Evolutionary conservation across 805 yeast genomes (phyloP).

Genomic region (Diddensiella caesifluorescens): DNA sequence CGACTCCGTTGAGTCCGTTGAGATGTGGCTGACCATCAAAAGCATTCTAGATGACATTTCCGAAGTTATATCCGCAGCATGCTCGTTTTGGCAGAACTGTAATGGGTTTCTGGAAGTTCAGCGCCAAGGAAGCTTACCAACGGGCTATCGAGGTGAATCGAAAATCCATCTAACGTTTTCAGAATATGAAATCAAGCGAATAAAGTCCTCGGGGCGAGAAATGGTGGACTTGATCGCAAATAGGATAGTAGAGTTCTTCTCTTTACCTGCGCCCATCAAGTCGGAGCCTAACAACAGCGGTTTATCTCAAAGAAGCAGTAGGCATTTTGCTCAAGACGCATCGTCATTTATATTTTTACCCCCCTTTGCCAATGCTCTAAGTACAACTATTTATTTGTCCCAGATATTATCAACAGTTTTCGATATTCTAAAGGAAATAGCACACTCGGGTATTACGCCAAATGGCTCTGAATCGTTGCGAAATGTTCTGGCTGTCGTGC

Average conservation of each 20-base stretch:
- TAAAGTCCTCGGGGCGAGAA: constrained; percentile 35
- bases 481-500: constrained; percentile 34
- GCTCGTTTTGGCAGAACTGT: constrained; percentile 51
- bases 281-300: not conserved
- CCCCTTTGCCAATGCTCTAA: constrained; percentile 56
- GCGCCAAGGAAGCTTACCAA: constrained; percentile 39
- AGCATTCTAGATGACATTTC: constrained; percentile 41
- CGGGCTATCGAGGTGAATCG: constrained; percentile 38
- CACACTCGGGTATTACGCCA: constrained; percentile 40
- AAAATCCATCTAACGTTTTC: constrained; percentile 39
- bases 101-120: constrained; percentile 49
- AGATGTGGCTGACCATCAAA: constrained; percentile 52
- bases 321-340: constrained; percentile 5
- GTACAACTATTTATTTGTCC: constrained; percentile 50
- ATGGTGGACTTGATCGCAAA: constrained; percentile 34
- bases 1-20: constrained; percentile 52
- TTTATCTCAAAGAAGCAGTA: not conserved
- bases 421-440: constrained; percentile 38
- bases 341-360: constrained; percentile 55
- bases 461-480: constrained; percentile 36
- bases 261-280: constrained; percentile 6
- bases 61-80: constrained; percentile 37
- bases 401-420: constrained; percentile 34
- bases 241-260: constrained; percentile 26
- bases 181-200: constrained; percentile 40